phyloP scores from a whole-genome alignment of 2,329 filamentous ascomycete species.

The Grosmannia huntii region DNA sequence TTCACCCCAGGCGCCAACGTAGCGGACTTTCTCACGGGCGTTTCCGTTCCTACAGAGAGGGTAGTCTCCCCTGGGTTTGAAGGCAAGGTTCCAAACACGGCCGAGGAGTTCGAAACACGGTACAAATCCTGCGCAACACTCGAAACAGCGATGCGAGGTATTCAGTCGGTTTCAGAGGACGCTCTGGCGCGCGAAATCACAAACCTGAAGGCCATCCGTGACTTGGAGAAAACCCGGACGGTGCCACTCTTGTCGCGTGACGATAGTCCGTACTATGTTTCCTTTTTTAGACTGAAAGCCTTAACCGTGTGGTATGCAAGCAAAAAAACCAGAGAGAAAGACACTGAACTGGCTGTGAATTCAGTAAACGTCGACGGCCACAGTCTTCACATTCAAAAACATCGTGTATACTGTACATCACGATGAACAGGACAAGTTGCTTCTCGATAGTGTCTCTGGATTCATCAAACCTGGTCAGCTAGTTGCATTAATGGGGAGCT shows the following conservation, averaged over 20 bases:
- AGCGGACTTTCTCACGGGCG: slow-evolving; percentile 60
- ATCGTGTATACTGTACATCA: not conserved
- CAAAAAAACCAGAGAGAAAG: not conserved
- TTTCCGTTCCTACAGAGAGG: slow-evolving; percentile 47
- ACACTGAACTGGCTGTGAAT: not conserved
- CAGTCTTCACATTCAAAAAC: not conserved
- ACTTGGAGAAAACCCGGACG: not conserved
- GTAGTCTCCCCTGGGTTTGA: slow-evolving; percentile 41
- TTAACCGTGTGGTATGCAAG: not conserved
- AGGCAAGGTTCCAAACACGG: slow-evolving; percentile 40
- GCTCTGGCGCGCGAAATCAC: not conserved
- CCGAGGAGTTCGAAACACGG: slow-evolving; percentile 44
- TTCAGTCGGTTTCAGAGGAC: slow-evolving; percentile 21
- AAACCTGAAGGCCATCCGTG: not conserved
- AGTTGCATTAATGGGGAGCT: slow-evolving; percentile 57
- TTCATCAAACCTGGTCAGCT: not conserved
- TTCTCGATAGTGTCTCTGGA: not conserved
- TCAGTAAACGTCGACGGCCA: not conserved
- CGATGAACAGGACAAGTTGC: not conserved
- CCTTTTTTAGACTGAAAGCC: not conserved
- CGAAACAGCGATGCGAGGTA: slow-evolving; percentile 35
- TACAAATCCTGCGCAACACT: slow-evolving; percentile 44
- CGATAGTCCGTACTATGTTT: not conserved
- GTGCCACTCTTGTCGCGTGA: not conserved
- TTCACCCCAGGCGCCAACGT: slow-evolving; percentile 54